These are phyloP conservation scores for Cyphellophora attinorum DNA, from an alignment of 2,329 filamentous ascomycete species.

Conservation along the genomic window DNA sequence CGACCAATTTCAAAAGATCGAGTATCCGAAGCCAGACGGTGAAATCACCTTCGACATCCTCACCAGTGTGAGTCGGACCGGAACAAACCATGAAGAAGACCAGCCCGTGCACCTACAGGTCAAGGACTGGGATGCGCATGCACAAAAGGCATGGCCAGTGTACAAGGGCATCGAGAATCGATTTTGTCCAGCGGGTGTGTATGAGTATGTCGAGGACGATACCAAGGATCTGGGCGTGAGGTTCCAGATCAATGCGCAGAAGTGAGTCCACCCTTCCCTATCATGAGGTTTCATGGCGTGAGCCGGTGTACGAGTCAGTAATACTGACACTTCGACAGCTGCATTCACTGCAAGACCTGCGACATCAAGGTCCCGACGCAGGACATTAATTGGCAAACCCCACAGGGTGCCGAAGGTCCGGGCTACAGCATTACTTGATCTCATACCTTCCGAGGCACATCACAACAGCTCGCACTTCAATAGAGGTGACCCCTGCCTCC, in stretches of 20 bases:
- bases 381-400: constrained; percentile 95
- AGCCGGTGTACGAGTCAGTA: neutral
- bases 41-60: constrained; percentile 93
- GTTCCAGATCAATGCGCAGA: constrained; percentile 96
- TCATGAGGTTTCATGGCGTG: neutral
- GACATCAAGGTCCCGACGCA: constrained; percentile 96
- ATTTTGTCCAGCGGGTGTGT: constrained; percentile 95
- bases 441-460: no score
- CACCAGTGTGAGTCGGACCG: constrained; percentile 87
- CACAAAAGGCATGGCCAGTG: constrained; percentile 68
- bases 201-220: constrained; percentile 93
- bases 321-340: constrained; percentile 44
- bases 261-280: constrained; percentile 53
- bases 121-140: constrained; percentile 87
- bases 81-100: constrained; percentile 97
- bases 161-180: constrained; percentile 92
- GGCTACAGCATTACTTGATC: constrained; percentile 53
- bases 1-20: constrained; percentile 74
- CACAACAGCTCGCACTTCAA: no score
- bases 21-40: constrained; percentile 93
- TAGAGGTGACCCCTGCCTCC: no score
- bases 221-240: constrained; percentile 78
- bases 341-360: constrained; percentile 98
- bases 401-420: constrained; percentile 74
- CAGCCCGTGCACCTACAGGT: constrained; percentile 95